Evolutionary conservation across 2,329 filamentous ascomycete species (phyloP).

Genomic region (Ceratocystis destructans): DNA sequence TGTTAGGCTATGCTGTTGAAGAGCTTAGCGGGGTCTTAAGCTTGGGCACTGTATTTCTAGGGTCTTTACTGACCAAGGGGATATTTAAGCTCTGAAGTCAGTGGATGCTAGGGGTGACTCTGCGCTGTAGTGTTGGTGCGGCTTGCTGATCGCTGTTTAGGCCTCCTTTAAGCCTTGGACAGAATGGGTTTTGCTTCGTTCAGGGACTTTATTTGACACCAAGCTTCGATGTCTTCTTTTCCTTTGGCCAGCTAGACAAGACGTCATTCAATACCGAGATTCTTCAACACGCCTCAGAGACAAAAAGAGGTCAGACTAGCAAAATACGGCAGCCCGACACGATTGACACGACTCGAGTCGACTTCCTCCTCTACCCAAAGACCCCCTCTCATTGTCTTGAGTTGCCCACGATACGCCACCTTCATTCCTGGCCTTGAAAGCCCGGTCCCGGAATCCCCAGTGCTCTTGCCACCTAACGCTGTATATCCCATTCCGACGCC

Average conservation of each 20-base stretch:
- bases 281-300: not conserved
- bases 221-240: not conserved
- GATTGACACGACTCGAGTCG: not conserved
- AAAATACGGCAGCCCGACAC: not conserved
- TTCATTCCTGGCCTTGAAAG: not conserved
- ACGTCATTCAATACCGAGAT: not conserved
- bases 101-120: not conserved
- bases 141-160: not conserved
- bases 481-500: not conserved
- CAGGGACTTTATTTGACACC: not conserved
- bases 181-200: not conserved
- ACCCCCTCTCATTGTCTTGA: not conserved
- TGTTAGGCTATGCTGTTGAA: not conserved
- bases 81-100: not conserved
- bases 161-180: not conserved
- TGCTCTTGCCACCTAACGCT: not conserved
- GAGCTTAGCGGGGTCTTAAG: not conserved
- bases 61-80: not conserved
- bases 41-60: not conserved
- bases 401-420: constrained; percentile 1
- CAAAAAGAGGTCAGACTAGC: not conserved
- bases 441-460: not conserved
- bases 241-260: not conserved
- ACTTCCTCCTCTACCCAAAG: not conserved
- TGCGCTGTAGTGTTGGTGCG: not conserved